A percentile compares a stretch with the other conserved stretches of the same genome.
phyloP scores from a whole-genome alignment of 495 filamentous ascomycete genomes.

The Cryomyces antarcticus region DNA sequence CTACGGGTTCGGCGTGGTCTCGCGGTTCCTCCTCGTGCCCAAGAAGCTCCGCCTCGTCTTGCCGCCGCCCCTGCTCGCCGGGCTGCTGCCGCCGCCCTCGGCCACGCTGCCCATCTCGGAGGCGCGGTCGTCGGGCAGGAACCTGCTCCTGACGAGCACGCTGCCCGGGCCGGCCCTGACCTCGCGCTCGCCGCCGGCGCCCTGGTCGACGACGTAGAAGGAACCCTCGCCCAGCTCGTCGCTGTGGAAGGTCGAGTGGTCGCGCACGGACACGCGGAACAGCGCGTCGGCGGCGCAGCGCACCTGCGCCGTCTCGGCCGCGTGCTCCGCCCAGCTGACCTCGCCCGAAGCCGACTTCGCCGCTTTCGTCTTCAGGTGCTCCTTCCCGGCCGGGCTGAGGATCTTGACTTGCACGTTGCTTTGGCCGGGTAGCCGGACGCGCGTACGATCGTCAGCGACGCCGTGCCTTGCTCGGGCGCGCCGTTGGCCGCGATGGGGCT shows the following conservation, averaged over 20 bases:
- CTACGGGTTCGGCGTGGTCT: not conserved
- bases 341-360: constrained; percentile 40
- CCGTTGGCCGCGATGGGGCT: constrained; percentile 23
- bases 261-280: constrained; percentile 68
- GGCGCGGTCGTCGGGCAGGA: constrained; percentile 18
- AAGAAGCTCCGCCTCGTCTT: not conserved
- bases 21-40: not conserved
- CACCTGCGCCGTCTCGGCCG: constrained; percentile 51
- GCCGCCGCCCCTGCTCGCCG: too few relatives aligned
- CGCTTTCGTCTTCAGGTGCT: constrained; percentile 70
- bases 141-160: constrained; percentile 48
- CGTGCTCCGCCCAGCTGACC: constrained; percentile 36
- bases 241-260: constrained; percentile 61
- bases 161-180: constrained; percentile 47
- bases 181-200: constrained; percentile 48
- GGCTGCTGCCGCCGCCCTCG: too few relatives aligned
- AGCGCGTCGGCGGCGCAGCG: constrained; percentile 62
- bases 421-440: constrained; percentile 58
- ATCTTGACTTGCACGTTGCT: constrained; percentile 56
- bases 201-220: constrained; percentile 82
- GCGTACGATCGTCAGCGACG: constrained; percentile 59
- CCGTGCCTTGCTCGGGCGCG: constrained; percentile 47
- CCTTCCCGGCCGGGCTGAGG: constrained; percentile 46
- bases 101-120: too few relatives aligned
- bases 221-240: constrained; percentile 66